Conservation (phyloP, 2,329 filamentous ascomycete genomes). For the Mycosphaerella sp. region DNA sequence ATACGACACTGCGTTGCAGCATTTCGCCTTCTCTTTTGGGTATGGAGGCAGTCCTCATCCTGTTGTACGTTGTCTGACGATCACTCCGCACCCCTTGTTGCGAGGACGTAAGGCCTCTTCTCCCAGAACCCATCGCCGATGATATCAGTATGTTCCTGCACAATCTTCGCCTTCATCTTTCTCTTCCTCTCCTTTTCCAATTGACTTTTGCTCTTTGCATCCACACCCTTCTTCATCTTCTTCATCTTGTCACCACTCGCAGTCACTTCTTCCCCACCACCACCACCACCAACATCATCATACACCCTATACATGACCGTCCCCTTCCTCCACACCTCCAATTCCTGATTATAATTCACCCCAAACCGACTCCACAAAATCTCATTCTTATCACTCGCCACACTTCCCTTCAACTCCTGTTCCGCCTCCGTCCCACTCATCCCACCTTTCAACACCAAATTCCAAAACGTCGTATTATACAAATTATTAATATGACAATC, state of each 20-base stretch:
- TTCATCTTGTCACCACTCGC: too few relatives aligned
- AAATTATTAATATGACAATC: conserved; percentile 99
- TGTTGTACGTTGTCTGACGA: not conserved
- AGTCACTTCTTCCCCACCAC: not conserved
- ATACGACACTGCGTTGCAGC: not conserved
- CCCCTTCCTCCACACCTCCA: conserved; percentile 86
- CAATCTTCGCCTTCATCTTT: conserved; percentile 70
- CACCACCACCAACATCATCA: conserved; percentile 30
- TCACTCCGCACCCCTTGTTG: conserved; percentile 12
- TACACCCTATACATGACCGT: conserved; percentile 68
- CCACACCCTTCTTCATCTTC: not conserved
- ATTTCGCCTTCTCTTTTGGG: not conserved
- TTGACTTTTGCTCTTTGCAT: conserved; percentile 56
- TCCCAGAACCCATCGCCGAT: conserved; percentile 96
- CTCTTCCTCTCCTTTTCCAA: conserved; percentile 75
- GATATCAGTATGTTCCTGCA: conserved; percentile 82
- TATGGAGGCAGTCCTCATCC: too few relatives aligned
- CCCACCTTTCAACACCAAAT: conserved; percentile 70
- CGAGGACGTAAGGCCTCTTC: conserved; percentile 65
- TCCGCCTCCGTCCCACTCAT: conserved; percentile 75
- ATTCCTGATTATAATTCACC: conserved; percentile 97
- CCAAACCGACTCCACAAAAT: conserved; percentile 82
- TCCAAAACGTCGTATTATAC: conserved; percentile 97
- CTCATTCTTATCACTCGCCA: conserved; percentile 88
- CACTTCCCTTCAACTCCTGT: conserved; percentile 69